These are phyloP conservation scores for Ogataea degrootiae DNA, from an alignment of 805 yeast genomes.

Conservation along the genomic window DNA sequence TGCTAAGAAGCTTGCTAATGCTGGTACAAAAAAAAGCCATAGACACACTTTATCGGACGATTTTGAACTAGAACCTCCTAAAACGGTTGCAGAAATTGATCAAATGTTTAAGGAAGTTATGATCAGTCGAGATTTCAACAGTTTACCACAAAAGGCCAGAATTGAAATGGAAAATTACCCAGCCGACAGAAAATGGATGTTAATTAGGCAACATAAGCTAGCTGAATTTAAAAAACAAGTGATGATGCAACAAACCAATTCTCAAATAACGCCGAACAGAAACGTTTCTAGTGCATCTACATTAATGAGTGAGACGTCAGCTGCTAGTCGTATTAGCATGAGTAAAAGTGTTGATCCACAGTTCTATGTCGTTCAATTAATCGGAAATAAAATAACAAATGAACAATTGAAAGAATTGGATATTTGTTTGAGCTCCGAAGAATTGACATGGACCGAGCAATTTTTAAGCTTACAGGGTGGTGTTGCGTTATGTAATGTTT, in stretches of 20 bases:
- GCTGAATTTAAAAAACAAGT: conserved; percentile 60
- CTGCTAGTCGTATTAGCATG: conserved; percentile 3
- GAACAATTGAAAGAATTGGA: conserved; percentile 77
- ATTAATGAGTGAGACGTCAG: conserved; percentile 3
- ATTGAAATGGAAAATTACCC: conserved; percentile 72
- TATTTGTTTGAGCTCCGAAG: conserved; percentile 88
- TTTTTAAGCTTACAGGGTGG: conserved; percentile 88
- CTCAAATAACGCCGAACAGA: conserved; percentile 9
- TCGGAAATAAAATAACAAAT: conserved; percentile 62
- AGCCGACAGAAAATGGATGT: conserved; percentile 83
- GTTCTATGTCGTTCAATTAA: conserved; percentile 67
- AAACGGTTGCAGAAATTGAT: conserved; percentile 61
- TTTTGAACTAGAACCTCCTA: conserved; percentile 60
- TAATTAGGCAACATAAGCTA: conserved; percentile 79
- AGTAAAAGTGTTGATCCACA: conserved; percentile 49
- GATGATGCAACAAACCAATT: conserved; percentile 10
- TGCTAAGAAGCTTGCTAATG: conserved; percentile 24
- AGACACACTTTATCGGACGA: conserved; percentile 35
- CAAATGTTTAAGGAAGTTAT: conserved; percentile 72
- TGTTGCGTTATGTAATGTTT: conserved; percentile 72
- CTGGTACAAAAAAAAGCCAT: conserved; percentile 27
- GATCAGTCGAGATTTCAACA: conserved; percentile 74
- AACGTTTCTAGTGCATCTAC: conserved; percentile 13
- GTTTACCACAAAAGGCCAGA: conserved; percentile 60
- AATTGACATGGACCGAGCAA: conserved; percentile 68